Percentiles rank a stretch among this genome's conserved stretches.
Conservation (phyloP, 139 green algal genomes). For the Volvox reticuliferus region DNA sequence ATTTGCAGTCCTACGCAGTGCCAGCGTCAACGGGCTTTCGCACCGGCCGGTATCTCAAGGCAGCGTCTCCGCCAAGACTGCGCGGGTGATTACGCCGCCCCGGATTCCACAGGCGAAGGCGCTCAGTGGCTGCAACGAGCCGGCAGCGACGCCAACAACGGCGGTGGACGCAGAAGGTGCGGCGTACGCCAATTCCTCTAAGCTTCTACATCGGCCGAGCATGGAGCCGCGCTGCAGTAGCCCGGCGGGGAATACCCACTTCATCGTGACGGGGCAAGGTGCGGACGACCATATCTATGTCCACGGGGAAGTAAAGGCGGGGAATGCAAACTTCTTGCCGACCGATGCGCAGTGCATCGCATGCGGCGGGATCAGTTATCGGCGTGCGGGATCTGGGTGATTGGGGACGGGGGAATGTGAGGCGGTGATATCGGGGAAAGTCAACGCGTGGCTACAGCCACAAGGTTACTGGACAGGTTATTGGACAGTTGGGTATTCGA, state of each 20-base stretch:
- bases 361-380: no score
- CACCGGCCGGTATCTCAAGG: neutral
- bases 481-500: no score
- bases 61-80: neutral
- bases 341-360: no score
- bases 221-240: neutral
- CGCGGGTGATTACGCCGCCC: neutral
- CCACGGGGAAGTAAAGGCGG: no score
- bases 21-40: neutral
- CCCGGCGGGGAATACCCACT: neutral
- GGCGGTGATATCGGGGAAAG: no score
- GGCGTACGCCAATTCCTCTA: neutral
- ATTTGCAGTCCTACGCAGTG: constrained; percentile 29
- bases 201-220: neutral
- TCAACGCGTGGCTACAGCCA: no score
- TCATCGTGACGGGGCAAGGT: neutral
- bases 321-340: no score
- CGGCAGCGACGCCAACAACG: neutral
- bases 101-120: neutral
- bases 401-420: no score
- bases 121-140: neutral
- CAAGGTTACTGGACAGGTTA: no score
- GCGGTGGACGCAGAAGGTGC: neutral
- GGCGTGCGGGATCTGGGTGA: no score
- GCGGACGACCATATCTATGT: neutral